Base-by-base conservation (phyloP, 129 eudicot species). In the Centaurea solstitialis region DNA sequence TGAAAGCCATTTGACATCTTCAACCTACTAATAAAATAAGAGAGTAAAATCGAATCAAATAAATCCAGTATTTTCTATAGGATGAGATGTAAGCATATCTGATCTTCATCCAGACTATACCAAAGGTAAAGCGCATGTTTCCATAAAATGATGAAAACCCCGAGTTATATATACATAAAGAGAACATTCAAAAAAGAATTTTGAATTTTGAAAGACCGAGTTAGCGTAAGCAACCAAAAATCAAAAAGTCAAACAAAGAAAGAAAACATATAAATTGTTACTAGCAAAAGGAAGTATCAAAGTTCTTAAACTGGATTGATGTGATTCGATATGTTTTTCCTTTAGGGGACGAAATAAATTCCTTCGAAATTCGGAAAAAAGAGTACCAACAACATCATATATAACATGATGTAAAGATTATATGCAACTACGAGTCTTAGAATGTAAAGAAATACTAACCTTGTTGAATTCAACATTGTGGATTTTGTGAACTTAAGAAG, bases 401-500 rank as follows among this genome's bases (percentile, higher is more conserved):
- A 71, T 71, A 40, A 4, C 7, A 70, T 45, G 30, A 75, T 75
- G 30, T 75, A 64, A 74, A 74, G 57, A 8, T n/a, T 53, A 79
- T 50, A 79, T 78, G 33, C 57, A 78, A 64, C 75, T n/a, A 43
- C 28, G 74, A 66, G 22, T 40, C n/a, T 38, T 50, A n/a, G 37
- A 43, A 75, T n/a, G 80, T 41, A 61, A 76, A 41, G 41, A 33
- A 33, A 33, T 7, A 26, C 76, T 53, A 65, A 78, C 72, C 71
- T 8, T 70, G 64, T 24, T 68, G 15, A 77, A 50, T 57, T 57
- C 22, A 57, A 71, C 67, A 12, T 76, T 75, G 37, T 66, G 17
- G 70, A 53, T 45, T 43, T 4, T 12, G 20, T 41, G n/a, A 64
- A 12, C 79, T 78, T 72, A 87, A 26, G 81, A 78, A 11, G 77